Evolutionary conservation across 2,329 filamentous ascomycete species (phyloP).

Genomic region (Fusarium sp.): DNA sequence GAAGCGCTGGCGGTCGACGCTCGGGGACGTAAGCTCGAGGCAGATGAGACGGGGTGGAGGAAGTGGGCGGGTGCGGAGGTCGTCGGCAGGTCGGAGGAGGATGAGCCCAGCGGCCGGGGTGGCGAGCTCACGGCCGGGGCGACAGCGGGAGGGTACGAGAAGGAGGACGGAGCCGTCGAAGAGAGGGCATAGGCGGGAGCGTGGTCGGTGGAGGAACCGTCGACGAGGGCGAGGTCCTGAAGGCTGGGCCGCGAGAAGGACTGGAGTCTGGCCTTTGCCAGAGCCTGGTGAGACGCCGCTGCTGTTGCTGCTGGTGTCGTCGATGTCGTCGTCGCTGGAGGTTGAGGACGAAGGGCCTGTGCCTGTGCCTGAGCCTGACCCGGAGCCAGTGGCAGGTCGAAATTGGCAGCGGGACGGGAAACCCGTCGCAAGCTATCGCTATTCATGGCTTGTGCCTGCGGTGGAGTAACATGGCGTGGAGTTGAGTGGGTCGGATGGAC

Average conservation of each 20-base stretch:
- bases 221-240: constrained; percentile 33
- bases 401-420: constrained; percentile 41
- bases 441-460: constrained; percentile 41
- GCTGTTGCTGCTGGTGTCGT: constrained; percentile 8
- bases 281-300: constrained; percentile 22
- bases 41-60: constrained; percentile 36
- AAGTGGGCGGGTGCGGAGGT: constrained; percentile 35
- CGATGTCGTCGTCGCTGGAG: constrained; percentile 17
- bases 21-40: constrained; percentile 41
- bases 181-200: constrained; percentile 34
- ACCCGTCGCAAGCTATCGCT: constrained; percentile 44
- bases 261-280: constrained; percentile 34
- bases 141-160: constrained; percentile 35
- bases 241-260: constrained; percentile 40
- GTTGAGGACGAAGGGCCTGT: constrained; percentile 22
- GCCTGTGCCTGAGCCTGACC: constrained; percentile 14
- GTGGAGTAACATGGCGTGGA: constrained; percentile 46
- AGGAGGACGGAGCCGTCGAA: constrained; percentile 33
- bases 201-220: constrained; percentile 21
- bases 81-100: constrained; percentile 36
- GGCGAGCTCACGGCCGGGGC: constrained; percentile 21
- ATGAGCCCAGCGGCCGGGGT: constrained; percentile 40
- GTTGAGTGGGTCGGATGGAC: constrained; percentile 37
- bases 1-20: constrained; percentile 39
- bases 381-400: constrained; percentile 36